Evolutionary conservation across 2,329 filamentous ascomycete genomes (phyloP).

Genomic region (Colletotrichum cuscutae): DNA sequence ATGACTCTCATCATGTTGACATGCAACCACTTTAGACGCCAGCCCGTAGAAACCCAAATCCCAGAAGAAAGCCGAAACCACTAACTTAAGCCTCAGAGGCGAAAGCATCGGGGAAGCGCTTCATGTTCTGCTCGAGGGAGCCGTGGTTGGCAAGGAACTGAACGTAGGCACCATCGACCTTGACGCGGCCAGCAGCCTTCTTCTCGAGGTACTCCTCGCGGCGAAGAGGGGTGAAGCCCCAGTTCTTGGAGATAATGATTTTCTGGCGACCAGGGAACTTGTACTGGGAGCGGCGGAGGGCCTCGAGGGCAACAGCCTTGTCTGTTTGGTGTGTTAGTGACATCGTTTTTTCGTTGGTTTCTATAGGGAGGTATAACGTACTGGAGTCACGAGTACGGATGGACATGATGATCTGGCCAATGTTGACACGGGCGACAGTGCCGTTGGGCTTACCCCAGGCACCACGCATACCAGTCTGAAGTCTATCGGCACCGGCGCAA

Average conservation of each 20-base stretch:
- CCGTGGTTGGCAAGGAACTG: constrained; percentile 99
- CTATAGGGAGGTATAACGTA: constrained; percentile 57
- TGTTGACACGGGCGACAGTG: constrained; percentile 99
- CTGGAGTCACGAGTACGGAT: constrained; percentile 95
- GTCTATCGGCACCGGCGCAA: constrained; percentile 99
- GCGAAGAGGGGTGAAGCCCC: constrained; percentile 98
- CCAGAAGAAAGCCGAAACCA: constrained; percentile 40
- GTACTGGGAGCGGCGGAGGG: constrained; percentile 99
- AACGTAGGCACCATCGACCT: constrained; percentile 98
- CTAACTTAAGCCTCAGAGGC: constrained; percentile 61
- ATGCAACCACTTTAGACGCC: constrained; percentile 56
- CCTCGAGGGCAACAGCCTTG: constrained; percentile 94
- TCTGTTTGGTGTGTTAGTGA: constrained; percentile 60
- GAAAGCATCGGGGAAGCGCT: constrained; percentile 95
- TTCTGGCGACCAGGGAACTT: constrained; percentile 99
- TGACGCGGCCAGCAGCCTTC: constrained; percentile 92
- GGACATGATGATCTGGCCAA: constrained; percentile 98
- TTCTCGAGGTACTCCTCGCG: constrained; percentile 97
- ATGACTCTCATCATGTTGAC: constrained; percentile 44
- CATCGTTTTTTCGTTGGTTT: not conserved
- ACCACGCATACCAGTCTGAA: constrained; percentile 99
- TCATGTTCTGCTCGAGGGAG: constrained; percentile 85
- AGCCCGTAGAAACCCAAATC: constrained; percentile 51
- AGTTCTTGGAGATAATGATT: constrained; percentile 99
- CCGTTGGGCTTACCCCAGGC: constrained; percentile 99